A percentile compares a stretch with the other conserved stretches of the same genome.
Evolutionary conservation across 257 asterid genomes (phyloP).

Genomic region (Solanum sejunctum): DNA sequence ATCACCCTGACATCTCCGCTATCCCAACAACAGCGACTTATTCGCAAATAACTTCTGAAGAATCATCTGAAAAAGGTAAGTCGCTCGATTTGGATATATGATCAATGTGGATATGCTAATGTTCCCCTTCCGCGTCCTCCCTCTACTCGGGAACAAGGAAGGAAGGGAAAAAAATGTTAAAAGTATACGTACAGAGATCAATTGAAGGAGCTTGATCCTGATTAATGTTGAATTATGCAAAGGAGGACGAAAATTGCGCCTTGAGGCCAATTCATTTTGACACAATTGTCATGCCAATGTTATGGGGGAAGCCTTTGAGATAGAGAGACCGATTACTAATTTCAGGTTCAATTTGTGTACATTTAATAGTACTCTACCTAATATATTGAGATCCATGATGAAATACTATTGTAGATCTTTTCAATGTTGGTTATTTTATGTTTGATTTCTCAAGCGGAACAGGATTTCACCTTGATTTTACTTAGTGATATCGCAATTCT

Average conservation of each 20-base stretch:
- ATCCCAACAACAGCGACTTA: not conserved
- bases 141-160: not conserved
- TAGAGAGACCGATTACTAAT: not conserved
- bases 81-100: constrained; percentile 64
- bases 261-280: not conserved
- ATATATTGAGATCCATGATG: not conserved
- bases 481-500: not conserved
- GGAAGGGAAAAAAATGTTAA: not conserved
- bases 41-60: not conserved
- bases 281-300: not conserved
- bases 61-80: constrained; percentile 36
- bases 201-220: not conserved
- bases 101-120: not conserved
- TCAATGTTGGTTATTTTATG: not conserved
- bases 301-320: not conserved
- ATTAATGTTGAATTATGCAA: not conserved
- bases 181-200: not conserved
- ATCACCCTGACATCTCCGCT: constrained; percentile 20
- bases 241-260: not conserved
- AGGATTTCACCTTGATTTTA: not conserved
- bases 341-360: not conserved
- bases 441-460: not conserved
- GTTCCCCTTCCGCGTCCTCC: too few relatives aligned
- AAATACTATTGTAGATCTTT: not conserved
- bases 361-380: not conserved